These are phyloP conservation scores for Yamadazyma dushanensis DNA, from an alignment of 1,139 yeast genomes.

Conservation along the genomic window DNA sequence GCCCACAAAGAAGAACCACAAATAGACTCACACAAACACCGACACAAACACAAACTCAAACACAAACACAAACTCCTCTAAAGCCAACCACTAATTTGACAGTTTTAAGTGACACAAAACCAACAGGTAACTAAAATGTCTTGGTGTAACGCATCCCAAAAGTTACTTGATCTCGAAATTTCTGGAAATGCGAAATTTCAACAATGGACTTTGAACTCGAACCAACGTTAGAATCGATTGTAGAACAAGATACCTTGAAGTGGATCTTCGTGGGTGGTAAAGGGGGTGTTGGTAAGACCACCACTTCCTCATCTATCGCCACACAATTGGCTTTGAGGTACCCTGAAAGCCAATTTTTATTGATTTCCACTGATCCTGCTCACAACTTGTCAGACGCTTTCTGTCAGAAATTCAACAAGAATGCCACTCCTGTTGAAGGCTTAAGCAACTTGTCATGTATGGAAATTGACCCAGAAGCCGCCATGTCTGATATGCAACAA, in stretches of 20 bases:
- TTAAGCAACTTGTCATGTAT: constrained; percentile 85
- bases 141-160: too few species aligned
- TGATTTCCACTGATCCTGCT: constrained; percentile 97
- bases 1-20: too few species aligned
- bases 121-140: too few species aligned
- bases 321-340: constrained; percentile 83
- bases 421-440: constrained; percentile 91
- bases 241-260: constrained; percentile 69
- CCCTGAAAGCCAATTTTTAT: constrained; percentile 75
- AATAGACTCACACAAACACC: too few species aligned
- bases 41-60: too few species aligned
- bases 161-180: constrained; percentile 3
- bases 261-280: constrained; percentile 99
- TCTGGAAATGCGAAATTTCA: constrained; percentile 7
- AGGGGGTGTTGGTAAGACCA: constrained; percentile 99
- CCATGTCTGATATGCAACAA: constrained; percentile 83
- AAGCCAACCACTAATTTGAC: too few species aligned
- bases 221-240: constrained; percentile 66
- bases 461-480: constrained; percentile 97
- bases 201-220: constrained; percentile 54
- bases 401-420: constrained; percentile 96
- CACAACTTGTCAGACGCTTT: constrained; percentile 96
- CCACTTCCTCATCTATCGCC: constrained; percentile 93
- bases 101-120: too few species aligned
- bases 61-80: too few species aligned